These are phyloP conservation scores for Geosmithia flava DNA, from an alignment of 2,329 filamentous ascomycete species.

Conservation along the genomic window DNA sequence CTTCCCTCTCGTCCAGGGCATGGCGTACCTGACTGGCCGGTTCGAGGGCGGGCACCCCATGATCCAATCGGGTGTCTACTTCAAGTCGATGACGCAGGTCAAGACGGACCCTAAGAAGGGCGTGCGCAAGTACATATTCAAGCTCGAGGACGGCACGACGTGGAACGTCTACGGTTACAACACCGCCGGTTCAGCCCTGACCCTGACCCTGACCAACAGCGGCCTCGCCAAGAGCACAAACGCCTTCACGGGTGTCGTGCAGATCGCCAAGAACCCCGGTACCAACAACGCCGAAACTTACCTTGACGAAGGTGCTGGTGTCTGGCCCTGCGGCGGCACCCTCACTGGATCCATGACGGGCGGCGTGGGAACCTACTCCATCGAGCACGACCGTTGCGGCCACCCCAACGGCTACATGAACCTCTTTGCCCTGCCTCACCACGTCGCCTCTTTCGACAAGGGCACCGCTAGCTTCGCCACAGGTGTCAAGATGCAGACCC, in stretches of 20 bases:
- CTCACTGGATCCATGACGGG: slow-evolving; percentile 52
- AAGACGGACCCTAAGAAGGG: slow-evolving; percentile 43
- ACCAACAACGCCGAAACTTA: slow-evolving; percentile 43
- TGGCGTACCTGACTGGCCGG: slow-evolving; percentile 74
- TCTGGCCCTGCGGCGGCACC: slow-evolving; percentile 40
- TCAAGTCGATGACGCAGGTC: slow-evolving; percentile 50
- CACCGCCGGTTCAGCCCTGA: slow-evolving; percentile 44
- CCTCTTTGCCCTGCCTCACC: slow-evolving; percentile 85
- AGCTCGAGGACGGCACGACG: slow-evolving; percentile 57
- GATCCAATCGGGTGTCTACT: slow-evolving; percentile 64
- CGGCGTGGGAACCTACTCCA: slow-evolving; percentile 55
- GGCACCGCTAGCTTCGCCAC: slow-evolving; percentile 35
- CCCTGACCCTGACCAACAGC: slow-evolving; percentile 56
- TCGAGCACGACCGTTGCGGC: slow-evolving; percentile 61
- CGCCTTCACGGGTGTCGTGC: slow-evolving; percentile 66
- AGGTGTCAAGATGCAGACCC: slow-evolving; percentile 57
- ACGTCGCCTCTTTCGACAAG: slow-evolving; percentile 60
- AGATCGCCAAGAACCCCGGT: slow-evolving; percentile 69
- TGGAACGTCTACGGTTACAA: slow-evolving; percentile 75
- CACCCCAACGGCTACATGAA: slow-evolving; percentile 49
- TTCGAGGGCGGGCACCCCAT: slow-evolving; percentile 60
- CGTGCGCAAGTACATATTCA: slow-evolving; percentile 64
- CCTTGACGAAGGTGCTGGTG: slow-evolving; percentile 67
- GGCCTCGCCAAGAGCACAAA: slow-evolving; percentile 50
- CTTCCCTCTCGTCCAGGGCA: slow-evolving; percentile 80